Conservation (phyloP, 176 grass and related monocot species). For the Urochloa ruziziensis region DNA sequence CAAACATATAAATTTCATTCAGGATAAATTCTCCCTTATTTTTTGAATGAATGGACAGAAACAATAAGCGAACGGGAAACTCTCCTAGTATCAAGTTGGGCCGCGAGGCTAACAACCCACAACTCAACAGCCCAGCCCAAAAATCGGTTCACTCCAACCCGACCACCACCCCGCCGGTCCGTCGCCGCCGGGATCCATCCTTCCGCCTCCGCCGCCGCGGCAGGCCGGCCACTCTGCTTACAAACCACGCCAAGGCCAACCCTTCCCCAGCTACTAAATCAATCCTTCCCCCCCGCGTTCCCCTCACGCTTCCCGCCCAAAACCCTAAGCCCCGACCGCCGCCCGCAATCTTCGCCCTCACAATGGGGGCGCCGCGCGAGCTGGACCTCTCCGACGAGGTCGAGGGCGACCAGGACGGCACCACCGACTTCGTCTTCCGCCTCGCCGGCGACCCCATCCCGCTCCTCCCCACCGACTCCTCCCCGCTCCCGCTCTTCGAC, state of each 20-base stretch:
- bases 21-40: too few relatives aligned
- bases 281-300: not conserved
- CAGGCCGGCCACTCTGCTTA: constrained; percentile 27
- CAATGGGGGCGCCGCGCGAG: constrained; percentile 48
- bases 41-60: too few relatives aligned
- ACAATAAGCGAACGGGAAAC: too few relatives aligned
- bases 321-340: constrained; percentile 23
- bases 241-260: not conserved
- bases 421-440: constrained; percentile 80
- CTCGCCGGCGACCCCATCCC: constrained; percentile 79
- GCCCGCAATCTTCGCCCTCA: not conserved
- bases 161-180: not conserved
- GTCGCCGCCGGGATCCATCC: not conserved
- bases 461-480: constrained; percentile 39
- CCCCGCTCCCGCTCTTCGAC: constrained; percentile 53
- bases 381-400: constrained; percentile 67
- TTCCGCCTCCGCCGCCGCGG: not conserved
- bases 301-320: not conserved
- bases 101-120: too few relatives aligned
- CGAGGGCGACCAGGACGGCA: constrained; percentile 60
- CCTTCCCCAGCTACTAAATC: not conserved
- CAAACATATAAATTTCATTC: too few relatives aligned
- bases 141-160: not conserved
- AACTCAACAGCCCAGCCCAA: too few relatives aligned
- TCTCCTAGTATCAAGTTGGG: too few relatives aligned